Evolutionary conservation across 176 grass and related monocot species (phyloP), one percentile per base, ranked within the genome.

Genomic region (Rhynchospora breviuscula): DNA sequence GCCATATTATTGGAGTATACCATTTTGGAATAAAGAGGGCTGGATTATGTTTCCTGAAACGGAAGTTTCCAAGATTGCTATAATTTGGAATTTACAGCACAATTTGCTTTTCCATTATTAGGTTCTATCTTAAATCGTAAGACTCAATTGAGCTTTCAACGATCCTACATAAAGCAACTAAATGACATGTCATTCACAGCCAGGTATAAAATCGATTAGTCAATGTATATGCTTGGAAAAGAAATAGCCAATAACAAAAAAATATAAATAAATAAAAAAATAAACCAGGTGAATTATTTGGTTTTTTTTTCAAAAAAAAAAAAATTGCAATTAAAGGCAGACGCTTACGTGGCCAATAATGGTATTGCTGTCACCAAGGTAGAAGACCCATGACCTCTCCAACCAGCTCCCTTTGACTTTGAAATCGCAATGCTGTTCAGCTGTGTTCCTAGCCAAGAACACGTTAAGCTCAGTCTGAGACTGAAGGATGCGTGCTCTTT

Each of bases 381-480:
- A 91, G 19, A 97, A 87, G 23, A 26, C 13, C 21, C 81, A 85
- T 0, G 91, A 90, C 7, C 86, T 79, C 23, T 91, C 86, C 3
- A 88, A 87, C 61, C 86, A 97, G 84, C 84, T 97, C 1, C 91
- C 94, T 81, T 81, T 93, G 68, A 97, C 86, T 89, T 90, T 93
- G 84, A 93, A 97, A 67, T 97, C 89, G 4, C 78, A 85, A 21
- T 18, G 68, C 0, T 85, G 74, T 18, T 90, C 54, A 0, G 56
- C 52, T 0, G 91, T 89, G 85, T 97, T 97, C 2, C 79, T 69
- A 2, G 94, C 84, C 63, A 97, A 68, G 85, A 92, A 97, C 22
- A 97, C 80, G 12, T 94, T 84, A 22, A 97, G 18, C 73, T 79
- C 74, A 1, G 94, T 94, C 75, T 94, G 92, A 0, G 89, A 17